Evolutionary conservation across 768 basidiomycete genomes (phyloP).

Genomic region (Boletus patriciae): DNA sequence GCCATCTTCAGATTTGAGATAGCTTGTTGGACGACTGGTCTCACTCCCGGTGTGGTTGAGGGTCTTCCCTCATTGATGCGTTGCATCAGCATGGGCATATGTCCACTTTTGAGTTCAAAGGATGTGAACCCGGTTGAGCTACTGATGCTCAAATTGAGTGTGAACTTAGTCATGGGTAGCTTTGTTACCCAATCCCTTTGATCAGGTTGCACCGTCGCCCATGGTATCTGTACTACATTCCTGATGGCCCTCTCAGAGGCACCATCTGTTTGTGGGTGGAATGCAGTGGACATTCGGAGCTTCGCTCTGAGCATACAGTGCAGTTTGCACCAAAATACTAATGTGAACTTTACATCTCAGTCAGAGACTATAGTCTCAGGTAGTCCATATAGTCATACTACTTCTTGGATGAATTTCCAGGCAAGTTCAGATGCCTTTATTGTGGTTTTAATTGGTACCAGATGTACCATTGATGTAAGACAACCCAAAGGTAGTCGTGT

Average conservation of each 20-base stretch:
- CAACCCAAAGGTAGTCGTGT: no score
- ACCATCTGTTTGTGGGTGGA: slow-evolving; percentile 5
- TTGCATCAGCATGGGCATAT: background rate
- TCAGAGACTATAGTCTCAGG: slow-evolving; percentile 16
- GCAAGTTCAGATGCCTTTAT: no score
- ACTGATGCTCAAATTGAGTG: slow-evolving; percentile 7
- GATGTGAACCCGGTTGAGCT: background rate
- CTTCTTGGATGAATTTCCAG: no score
- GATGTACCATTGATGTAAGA: no score
- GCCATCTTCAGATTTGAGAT: no score
- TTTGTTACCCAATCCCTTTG: slow-evolving; percentile 25
- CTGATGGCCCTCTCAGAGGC: slow-evolving; percentile 17
- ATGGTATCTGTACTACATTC: background rate
- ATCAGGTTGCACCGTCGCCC: background rate
- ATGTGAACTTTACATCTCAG: slow-evolving; percentile 32
- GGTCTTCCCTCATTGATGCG: background rate
- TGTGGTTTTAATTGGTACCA: no score
- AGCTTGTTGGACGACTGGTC: no score
- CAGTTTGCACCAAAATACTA: slow-evolving; percentile 20
- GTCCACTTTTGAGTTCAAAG: background rate
- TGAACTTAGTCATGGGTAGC: background rate
- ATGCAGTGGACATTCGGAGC: background rate
- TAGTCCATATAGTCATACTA: no score
- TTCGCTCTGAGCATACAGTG: slow-evolving; percentile 11
- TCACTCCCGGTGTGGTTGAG: background rate